Evolutionary conservation across 305 asterid genomes (phyloP), one percentile per base, ranked within the genome.

Genomic region (Solanum aculeatissimum): DNA sequence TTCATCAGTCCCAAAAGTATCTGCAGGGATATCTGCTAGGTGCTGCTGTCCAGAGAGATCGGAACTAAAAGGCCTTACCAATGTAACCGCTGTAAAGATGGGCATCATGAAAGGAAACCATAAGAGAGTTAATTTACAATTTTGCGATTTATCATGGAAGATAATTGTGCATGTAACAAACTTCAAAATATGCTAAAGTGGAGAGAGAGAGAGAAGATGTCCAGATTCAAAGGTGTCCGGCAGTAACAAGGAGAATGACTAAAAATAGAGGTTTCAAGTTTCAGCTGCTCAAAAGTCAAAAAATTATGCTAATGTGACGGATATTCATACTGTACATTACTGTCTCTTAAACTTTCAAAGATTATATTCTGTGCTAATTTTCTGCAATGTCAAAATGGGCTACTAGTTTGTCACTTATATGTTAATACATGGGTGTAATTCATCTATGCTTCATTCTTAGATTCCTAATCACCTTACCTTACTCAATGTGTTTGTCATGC

Each of bases 61-160:
- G 55, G 95, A 88, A 86, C 66, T 90, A 49, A 87, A 83, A 80
- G 87, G 81, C 45, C 88, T 82, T 85, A 66, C 92, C 49, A 71
- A 54, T 85, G 84, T 80, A 62, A 62, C 90, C 84, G 86, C 96
- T 95, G 90, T 62, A 83, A 81, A 49, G 82, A 83, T 57, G 81
- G 63, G 42, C 29, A 53, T 43, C 32, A 29, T 21, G 51, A 83
- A 53, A 69, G 65, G 53, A 70, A 2, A 42, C 10, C 14, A 6
- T 83, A 35, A 83, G 85, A 69, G 27, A 40, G 49, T 35, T 9
- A 53, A 51, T 29, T 78, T 53, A 53, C 66, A 53, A 53, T 32
- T 12, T 53, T 18, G 3, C 13, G 8, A 78, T 32, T 29, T 51
- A 51, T 27, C 51, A 29, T 49, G 47, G 43, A 77, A 77, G 47